A percentile compares a stretch with the other conserved stretches of the same genome.
phyloP scores from a whole-genome alignment of 108 stramenopile species.

The Skeletonema grethae region DNA sequence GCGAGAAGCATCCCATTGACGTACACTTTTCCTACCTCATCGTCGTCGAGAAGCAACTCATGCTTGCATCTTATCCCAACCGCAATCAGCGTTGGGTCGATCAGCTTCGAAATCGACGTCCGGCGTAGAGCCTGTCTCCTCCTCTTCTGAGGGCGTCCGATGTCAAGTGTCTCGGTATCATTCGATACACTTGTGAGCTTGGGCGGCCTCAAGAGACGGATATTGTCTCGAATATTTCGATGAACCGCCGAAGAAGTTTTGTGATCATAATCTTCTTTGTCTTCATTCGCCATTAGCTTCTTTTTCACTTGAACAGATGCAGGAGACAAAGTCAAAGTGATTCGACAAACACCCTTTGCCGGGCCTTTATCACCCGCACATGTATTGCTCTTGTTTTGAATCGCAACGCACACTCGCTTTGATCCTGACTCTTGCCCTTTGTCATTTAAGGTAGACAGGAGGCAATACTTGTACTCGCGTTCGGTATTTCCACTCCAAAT shows the following conservation, averaged over 20 bases:
- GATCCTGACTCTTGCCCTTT: slow-evolving; percentile 30
- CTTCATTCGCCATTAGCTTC: slow-evolving; percentile 40
- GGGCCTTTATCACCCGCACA: slow-evolving; percentile 22
- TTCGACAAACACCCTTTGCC: slow-evolving; percentile 43
- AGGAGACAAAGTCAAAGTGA: slow-evolving; percentile 39
- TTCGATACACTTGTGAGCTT: slow-evolving; percentile 22
- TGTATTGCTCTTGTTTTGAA: slow-evolving; percentile 21
- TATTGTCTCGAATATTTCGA: slow-evolving; percentile 32
- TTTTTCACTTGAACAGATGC: slow-evolving; percentile 38
- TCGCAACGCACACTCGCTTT: slow-evolving; percentile 43
- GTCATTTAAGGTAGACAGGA: slow-evolving; percentile 42
- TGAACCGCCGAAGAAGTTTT: slow-evolving; percentile 29
- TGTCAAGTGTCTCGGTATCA: not conserved
- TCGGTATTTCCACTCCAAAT: slow-evolving; percentile 51
- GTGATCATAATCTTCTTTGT: slow-evolving; percentile 8
- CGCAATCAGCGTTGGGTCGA: slow-evolving; percentile 50
- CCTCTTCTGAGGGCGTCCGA: slow-evolving; percentile 10
- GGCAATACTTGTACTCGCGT: slow-evolving; percentile 40
- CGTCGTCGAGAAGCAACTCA: slow-evolving; percentile 63
- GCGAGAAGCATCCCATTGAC: slow-evolving; percentile 72
- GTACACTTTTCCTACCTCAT: slow-evolving; percentile 69
- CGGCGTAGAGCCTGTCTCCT: slow-evolving; percentile 29
- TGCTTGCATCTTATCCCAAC: slow-evolving; percentile 63
- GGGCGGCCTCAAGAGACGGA: slow-evolving; percentile 36
- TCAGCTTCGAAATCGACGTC: slow-evolving; percentile 30